phyloP scores from a whole-genome alignment of 73 alveolate genomes.

The Loxodes magnus region DNA sequence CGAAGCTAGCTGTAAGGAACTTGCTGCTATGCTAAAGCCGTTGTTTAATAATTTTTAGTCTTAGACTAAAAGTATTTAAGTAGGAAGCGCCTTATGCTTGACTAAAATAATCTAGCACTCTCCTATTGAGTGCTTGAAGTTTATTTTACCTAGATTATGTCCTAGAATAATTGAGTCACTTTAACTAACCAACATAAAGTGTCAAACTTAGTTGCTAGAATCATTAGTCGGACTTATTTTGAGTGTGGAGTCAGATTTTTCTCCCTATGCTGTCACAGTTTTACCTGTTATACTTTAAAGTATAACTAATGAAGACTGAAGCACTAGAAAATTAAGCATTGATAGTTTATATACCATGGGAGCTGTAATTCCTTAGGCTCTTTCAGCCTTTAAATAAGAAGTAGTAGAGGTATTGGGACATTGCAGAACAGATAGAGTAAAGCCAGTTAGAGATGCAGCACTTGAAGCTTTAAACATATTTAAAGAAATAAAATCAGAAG shows the following conservation, averaged over 20 bases:
- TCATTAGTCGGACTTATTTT: slow-evolving; percentile 61
- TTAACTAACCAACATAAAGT: slow-evolving; percentile 33
- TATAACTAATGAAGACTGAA: slow-evolving; percentile 71
- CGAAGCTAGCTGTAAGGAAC: slow-evolving; percentile 17
- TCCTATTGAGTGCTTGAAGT: slow-evolving; percentile 51
- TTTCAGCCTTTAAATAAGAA: slow-evolving; percentile 57
- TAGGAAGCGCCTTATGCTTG: slow-evolving; percentile 70
- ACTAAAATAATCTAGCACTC: slow-evolving; percentile 81
- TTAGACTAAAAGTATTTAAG: slow-evolving; percentile 25
- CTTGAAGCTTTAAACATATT: slow-evolving; percentile 42
- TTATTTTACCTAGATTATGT: slow-evolving; percentile 42
- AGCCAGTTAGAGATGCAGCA: slow-evolving; percentile 87
- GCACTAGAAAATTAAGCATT: slow-evolving; percentile 65
- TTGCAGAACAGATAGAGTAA: slow-evolving; percentile 76
- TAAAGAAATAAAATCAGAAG: slow-evolving; percentile 12
- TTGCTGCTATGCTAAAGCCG: slow-evolving; percentile 22
- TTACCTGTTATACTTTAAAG: slow-evolving; percentile 67
- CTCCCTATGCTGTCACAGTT: slow-evolving; percentile 62
- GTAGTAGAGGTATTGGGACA: slow-evolving; percentile 65
- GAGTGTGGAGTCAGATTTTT: slow-evolving; percentile 73
- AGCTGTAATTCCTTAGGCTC: slow-evolving; percentile 64
- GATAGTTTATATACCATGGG: slow-evolving; percentile 84
- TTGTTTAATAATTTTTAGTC: slow-evolving; percentile 19
- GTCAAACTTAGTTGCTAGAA: slow-evolving; percentile 63
- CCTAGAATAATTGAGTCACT: slow-evolving; percentile 29